These are phyloP conservation scores for Colletotrichum sp. DNA, from an alignment of 2,329 filamentous ascomycete genomes.

Conservation along the genomic window DNA sequence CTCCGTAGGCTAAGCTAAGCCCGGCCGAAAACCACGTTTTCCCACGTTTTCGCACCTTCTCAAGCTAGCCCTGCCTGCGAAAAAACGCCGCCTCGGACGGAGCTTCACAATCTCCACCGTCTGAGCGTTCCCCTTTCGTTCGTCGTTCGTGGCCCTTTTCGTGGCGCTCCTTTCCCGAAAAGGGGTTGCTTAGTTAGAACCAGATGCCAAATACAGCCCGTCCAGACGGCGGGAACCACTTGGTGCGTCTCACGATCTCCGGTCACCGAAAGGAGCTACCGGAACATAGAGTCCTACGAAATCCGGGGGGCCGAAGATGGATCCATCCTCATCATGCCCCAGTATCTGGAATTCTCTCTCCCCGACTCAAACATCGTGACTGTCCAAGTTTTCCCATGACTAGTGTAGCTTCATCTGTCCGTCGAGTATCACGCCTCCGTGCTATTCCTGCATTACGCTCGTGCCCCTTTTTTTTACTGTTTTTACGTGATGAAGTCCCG, in stretches of 20 bases:
- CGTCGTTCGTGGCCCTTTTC: neutral
- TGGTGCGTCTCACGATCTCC: constrained; percentile 11
- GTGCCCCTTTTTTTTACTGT: neutral
- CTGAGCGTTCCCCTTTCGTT: neutral
- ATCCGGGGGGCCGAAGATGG: neutral
- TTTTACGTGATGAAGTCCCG: neutral
- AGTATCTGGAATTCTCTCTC: neutral
- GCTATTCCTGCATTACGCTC: neutral
- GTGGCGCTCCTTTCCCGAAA: neutral
- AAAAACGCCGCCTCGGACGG: neutral
- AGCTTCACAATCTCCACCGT: constrained; percentile 19
- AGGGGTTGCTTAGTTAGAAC: neutral
- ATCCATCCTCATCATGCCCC: neutral
- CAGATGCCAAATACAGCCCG: neutral
- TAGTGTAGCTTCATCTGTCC: neutral
- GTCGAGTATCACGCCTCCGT: neutral
- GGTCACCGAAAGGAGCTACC: neutral
- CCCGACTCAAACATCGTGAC: neutral
- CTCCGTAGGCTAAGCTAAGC: neutral
- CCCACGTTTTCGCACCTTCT: neutral
- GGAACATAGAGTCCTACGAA: neutral
- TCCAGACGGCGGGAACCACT: neutral
- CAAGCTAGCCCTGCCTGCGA: neutral
- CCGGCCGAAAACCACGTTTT: neutral
- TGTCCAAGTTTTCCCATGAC: neutral